These are phyloP conservation scores for Alternaria arbusti DNA, from an alignment of 2,329 filamentous ascomycete species.

Conservation along the genomic window DNA sequence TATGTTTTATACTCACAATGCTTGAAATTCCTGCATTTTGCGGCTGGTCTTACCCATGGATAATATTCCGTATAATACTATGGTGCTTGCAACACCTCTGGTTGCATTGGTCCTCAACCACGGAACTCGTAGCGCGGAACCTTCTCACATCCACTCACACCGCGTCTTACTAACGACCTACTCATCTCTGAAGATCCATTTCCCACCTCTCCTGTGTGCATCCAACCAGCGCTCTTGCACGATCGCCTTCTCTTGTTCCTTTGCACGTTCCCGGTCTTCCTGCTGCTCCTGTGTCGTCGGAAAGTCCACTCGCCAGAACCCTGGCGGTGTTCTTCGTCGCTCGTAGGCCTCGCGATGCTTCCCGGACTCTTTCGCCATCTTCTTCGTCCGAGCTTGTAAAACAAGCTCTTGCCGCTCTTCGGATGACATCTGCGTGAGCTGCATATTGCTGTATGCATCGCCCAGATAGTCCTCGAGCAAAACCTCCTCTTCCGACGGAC, in stretches of 20 bases:
- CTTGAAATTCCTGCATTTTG: not conserved
- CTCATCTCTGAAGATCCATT: slow-evolving; percentile 85
- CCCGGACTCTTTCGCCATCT: slow-evolving; percentile 76
- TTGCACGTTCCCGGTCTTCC: slow-evolving; percentile 69
- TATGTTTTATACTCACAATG: not conserved
- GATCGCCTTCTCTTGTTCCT: slow-evolving; percentile 66
- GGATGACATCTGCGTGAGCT: slow-evolving; percentile 57
- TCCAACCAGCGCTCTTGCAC: slow-evolving; percentile 79
- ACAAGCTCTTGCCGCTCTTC: slow-evolving; percentile 71
- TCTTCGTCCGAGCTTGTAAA: slow-evolving; percentile 75
- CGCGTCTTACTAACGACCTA: slow-evolving; percentile 34
- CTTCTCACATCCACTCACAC: not conserved
- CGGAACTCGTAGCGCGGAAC: not conserved
- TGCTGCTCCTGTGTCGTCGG: slow-evolving; percentile 82
- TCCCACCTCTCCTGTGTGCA: slow-evolving; percentile 76
- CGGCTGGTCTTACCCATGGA: not conserved
- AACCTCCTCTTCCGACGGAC: slow-evolving; percentile 44
- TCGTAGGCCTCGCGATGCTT: slow-evolving; percentile 78
- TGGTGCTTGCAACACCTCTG: not conserved
- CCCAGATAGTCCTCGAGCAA: slow-evolving; percentile 64
- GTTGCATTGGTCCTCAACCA: not conserved
- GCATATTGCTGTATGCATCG: slow-evolving; percentile 45
- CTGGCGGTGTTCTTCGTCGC: slow-evolving; percentile 76
- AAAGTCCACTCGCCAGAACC: slow-evolving; percentile 91
- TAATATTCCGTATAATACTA: not conserved